Conservation (phyloP, 805 yeast genomes). For the Barnettozyma salicaria region DNA sequence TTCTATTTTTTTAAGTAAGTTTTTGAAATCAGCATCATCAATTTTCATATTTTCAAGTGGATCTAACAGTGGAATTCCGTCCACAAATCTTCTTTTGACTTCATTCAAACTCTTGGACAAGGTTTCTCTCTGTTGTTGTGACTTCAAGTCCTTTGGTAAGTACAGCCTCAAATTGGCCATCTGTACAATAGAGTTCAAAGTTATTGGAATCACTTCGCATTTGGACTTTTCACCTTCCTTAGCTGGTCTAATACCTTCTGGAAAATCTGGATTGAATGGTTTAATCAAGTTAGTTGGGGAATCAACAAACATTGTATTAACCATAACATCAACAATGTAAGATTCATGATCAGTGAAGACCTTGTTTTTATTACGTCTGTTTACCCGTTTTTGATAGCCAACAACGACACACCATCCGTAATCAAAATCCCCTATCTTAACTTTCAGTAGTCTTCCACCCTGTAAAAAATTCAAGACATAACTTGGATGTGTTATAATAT, state of each 20-base stretch:
- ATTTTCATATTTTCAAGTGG: constrained; percentile 93
- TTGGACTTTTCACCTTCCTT: constrained; percentile 61
- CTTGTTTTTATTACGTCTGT: constrained; percentile 52
- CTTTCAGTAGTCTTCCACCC: constrained; percentile 77
- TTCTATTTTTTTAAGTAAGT: constrained; percentile 68
- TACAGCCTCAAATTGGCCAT: constrained; percentile 77
- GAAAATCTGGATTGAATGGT: constrained; percentile 69
- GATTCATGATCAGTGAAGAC: constrained; percentile 80
- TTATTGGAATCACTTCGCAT: constrained; percentile 78
- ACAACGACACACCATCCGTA: constrained; percentile 98
- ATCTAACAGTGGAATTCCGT: constrained; percentile 86
- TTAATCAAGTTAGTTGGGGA: constrained; percentile 80
- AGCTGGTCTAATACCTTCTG: constrained; percentile 87
- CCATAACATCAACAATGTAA: constrained; percentile 79
- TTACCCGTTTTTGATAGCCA: constrained; percentile 63
- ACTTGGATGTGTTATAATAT: constrained; percentile 87
- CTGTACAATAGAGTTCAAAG: constrained; percentile 65
- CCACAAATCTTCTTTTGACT: constrained; percentile 77
- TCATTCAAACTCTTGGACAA: constrained; percentile 70
- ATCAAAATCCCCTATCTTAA: constrained; percentile 51
- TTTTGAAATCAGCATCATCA: constrained; percentile 69
- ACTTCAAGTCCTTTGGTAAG: constrained; percentile 70
- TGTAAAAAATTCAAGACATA: constrained; percentile 78
- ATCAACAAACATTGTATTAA: constrained; percentile 70
- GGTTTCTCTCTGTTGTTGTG: constrained; percentile 53